Base-by-base conservation (phyloP, 306 rosid species). In the Cajanus cajan region DNA sequence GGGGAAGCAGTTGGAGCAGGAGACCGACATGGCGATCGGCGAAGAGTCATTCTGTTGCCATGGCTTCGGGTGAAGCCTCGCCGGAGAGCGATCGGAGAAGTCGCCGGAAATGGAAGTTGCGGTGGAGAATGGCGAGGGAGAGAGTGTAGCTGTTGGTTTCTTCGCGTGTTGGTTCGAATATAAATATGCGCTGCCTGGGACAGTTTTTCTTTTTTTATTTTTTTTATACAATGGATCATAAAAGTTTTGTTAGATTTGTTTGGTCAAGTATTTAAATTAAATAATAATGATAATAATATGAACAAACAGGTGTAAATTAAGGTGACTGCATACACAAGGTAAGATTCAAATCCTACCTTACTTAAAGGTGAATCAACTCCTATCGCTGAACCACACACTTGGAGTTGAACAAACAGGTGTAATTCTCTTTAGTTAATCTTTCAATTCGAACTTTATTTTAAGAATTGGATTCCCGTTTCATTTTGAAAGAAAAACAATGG, bases 1-100 rank as follows among this genome's bases (percentile, higher is more conserved):
- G 54, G 90, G 65, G 74, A 90, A 85, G 86, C 78, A 84, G 48
- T 86, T 86, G 64, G 97, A 90, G 90, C 80, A 87, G 78, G 98
- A 84, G 22, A 92, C 74, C 81, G 98, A 90, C 97, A 93, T 95
- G 85, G 84, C 72, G 77, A 87, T 68, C 66, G 68, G 40, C 63
- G 47, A 16, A 62, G 67, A 48, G 24, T 96, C 98, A 93, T 89
- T 91, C 82, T 70, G 82, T 83, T 13, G 65, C 85, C 97, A 91
- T 87, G 36, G 51, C 44, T 55, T 25, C 8, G 19, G 68, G 14
- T 34, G 24, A 78, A 72, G 11, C 57, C 1, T 71, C 19, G 80
- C 84, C 80, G 71, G 87, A 34, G 52, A 4, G 13, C 28, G 57
- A 66, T 82, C 87, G 86, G 86, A 85, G 59, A 71, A 74, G 40